Evolutionary conservation across 202 grass and related monocot species (phyloP), one percentile per base, ranked within the genome.

Genomic region (Schoenoplectus triqueter): DNA sequence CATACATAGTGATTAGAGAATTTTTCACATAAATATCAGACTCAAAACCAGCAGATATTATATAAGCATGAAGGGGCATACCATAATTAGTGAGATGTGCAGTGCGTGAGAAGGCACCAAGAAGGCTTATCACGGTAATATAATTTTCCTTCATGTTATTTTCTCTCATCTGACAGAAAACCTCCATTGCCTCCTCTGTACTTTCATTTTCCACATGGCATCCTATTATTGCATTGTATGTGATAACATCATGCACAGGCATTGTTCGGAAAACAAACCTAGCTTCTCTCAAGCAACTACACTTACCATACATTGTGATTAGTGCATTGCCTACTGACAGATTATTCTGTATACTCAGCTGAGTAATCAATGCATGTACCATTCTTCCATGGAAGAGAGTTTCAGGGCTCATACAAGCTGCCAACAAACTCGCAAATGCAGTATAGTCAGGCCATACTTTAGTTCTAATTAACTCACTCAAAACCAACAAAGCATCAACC

Each of bases 1-100:
- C 91, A 86, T 94, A 93, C 94, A 97, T 92, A 46, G 91, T 94
- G 49, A 97, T 90, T 22, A 97, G 49, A 1, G 94, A 97, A 80
- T 97, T 97, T 67, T 80, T 92, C 85, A 92, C 83, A 75, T 86
- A 92, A 56, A 87, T 88, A 85, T 97, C 88, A 80, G 87, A 92
- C 39, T 86, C 44, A 56, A 97, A 90, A 65, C 91, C 94, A 72
- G 63, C 64, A 61, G 52, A 88, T 48, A 88, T 50, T 82, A 88
- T 86, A 86, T 92, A 89, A 66, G 88, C 90, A 89, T 97, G 94
- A 7, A 97, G 69, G 22, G 88, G 82, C 44, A 47, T 85, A 60
- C 91, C 91, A 76, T 90, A 89, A 77, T 84, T 84, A 73, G 5
- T 49, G 41, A 93, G 56, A 40, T 90, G 88, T 80, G 41, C 15